phyloP scores from a whole-genome alignment of 2,329 filamentous ascomycete genomes.

The Beauveria sp. region DNA sequence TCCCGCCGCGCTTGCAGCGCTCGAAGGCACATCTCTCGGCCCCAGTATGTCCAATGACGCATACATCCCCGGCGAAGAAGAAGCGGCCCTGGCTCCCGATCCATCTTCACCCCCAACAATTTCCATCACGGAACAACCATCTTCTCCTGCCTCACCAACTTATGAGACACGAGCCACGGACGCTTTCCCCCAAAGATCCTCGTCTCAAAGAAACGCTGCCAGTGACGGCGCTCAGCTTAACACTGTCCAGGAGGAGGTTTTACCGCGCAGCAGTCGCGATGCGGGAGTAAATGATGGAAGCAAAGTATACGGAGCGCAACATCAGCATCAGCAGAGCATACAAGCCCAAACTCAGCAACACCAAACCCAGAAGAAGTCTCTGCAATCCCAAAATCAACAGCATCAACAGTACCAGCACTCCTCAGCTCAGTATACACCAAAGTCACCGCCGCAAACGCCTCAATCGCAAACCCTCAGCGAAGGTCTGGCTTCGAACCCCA shows the following conservation, averaged over 20 bases:
- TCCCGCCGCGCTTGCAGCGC: constrained; percentile 36
- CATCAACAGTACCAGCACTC: constrained; percentile 9
- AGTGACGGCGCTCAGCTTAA: constrained; percentile 37
- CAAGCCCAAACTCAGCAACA: constrained; percentile 15
- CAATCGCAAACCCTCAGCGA: constrained; percentile 20
- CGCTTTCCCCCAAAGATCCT: constrained; percentile 44
- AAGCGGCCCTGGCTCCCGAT: constrained; percentile 27
- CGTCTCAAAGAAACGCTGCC: constrained; percentile 36
- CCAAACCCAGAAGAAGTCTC: constrained; percentile 16
- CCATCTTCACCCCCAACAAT: constrained; percentile 23
- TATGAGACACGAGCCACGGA: constrained; percentile 18
- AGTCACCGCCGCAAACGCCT: constrained; percentile 14
- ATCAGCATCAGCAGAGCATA: constrained; percentile 16
- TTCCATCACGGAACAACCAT: constrained; percentile 58
- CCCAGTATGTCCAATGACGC: constrained; percentile 16
- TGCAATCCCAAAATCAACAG: constrained; percentile 2
- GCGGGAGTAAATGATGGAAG: background rate
- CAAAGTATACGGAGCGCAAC: constrained; percentile 15
- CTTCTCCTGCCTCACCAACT: constrained; percentile 37
- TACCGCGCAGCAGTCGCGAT: background rate
- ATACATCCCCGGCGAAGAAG: constrained; percentile 23
- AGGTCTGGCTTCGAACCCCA: constrained; percentile 35
- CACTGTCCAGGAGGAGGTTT: constrained; percentile 20
- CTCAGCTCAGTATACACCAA: constrained; percentile 19
- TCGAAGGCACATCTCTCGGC: constrained; percentile 30